These are phyloP conservation scores for Podila clonocystis DNA, from an alignment of 192 early-diverging fungal genomes.

Conservation along the genomic window DNA sequence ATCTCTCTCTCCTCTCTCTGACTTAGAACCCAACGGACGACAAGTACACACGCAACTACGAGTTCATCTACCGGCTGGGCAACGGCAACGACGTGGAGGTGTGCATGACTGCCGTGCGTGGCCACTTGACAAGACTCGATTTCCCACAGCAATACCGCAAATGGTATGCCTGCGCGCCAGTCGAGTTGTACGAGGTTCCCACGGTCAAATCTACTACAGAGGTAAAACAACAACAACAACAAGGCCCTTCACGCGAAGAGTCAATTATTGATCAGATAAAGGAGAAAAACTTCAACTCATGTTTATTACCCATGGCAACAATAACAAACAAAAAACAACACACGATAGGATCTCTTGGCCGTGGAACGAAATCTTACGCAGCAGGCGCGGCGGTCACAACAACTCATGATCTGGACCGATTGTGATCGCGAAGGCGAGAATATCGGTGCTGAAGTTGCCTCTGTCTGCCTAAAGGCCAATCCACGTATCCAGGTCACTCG, in stretches of 20 bases:
- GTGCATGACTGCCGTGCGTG: conserved; percentile 85
- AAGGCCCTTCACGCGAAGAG: no score
- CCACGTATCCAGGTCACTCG: conserved; percentile 74
- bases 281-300: neutral
- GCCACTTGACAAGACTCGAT: conserved; percentile 79
- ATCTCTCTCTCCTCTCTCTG: neutral
- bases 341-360: conserved; percentile 50
- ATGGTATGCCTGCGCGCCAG: conserved; percentile 73
- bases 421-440: conserved; percentile 97
- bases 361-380: conserved; percentile 73
- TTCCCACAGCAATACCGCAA: conserved; percentile 67
- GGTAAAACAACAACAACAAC: neutral
- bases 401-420: conserved; percentile 98
- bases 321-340: no score
- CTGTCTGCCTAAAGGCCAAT: conserved; percentile 73
- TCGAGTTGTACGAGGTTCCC: conserved; percentile 71
- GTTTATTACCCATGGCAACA: neutral
- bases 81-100: conserved; percentile 65
- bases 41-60: conserved; percentile 83
- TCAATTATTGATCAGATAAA: no score
- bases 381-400: conserved; percentile 67
- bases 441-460: conserved; percentile 87
- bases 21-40: conserved; percentile 55
- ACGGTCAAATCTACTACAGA: neutral
- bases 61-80: conserved; percentile 72